Base-by-base conservation (phyloP, 495 filamentous ascomycete genomes). In the Penicillium soppii region DNA sequence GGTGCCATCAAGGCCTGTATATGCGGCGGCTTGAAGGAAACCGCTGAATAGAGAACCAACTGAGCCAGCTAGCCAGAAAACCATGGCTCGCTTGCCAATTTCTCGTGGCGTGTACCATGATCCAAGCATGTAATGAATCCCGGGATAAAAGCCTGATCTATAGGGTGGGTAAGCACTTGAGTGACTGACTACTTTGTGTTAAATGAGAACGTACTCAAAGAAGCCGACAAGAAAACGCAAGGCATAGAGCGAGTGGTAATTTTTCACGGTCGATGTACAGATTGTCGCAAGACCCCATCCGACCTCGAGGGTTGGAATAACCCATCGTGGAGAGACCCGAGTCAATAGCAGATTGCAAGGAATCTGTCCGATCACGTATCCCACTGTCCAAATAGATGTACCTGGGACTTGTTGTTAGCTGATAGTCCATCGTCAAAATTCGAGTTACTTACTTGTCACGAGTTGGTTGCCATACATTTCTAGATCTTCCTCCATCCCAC, bases 361-460 rank as follows among this genome's bases (percentile, higher is more conserved):
- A 33, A 84, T 74, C 57, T 83, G 70, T 16, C 78, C 80, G 30
- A 83, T 66, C 5, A 84, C 73, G 57, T 82, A 80, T 17, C 81
- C 82, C 9, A 81, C 75, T 1, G 79, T 84, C 66, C 74, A 85
- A 39, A 67, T 71, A 1, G 75, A 76, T 22, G 65, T 70, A 55
- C 73, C 51, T 35, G 41, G 26, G 16, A 49, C 54, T 1, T 57
- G 22, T 57, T 79, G 61, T 32, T 74, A 79, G 15, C 13, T 82
- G 57, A 43, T 30, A 15, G 17, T 3, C 7, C 4, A 43, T 20
- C 7, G 2, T 15, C 16, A 1, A 9, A 41, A 23, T 5, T 13
- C 6, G 40, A 17, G 8, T 5, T 8, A 21, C 46, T 10, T 30
- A 52, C 52, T 59, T 5, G 57, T 59, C 8, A 59, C 57, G 13